Percentiles rank a stretch among this genome's conserved stretches.
These are phyloP conservation scores for Auriscalpium microsporum DNA, from an alignment of 768 basidiomycete genomes.

Conservation along the genomic window DNA sequence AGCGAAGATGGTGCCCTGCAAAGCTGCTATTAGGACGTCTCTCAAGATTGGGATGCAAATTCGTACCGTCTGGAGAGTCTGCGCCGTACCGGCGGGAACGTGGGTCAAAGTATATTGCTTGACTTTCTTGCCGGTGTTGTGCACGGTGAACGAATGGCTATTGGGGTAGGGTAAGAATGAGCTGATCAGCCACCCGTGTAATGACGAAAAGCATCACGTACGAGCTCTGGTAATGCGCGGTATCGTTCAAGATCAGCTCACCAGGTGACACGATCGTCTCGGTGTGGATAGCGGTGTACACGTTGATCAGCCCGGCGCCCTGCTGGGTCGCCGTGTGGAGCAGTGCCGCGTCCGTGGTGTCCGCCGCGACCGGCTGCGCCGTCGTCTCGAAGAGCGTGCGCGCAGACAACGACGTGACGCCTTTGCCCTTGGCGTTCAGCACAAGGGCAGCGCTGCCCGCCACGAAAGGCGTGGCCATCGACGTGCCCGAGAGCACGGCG, in stretches of 20 bases:
- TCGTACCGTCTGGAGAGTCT: too few species aligned
- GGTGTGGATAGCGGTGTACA: slow-evolving; percentile 47
- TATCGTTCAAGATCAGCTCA: slow-evolving; percentile 58
- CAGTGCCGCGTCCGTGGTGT: slow-evolving; percentile 38
- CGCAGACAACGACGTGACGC: not conserved
- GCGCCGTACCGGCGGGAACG: slow-evolving; percentile 48
- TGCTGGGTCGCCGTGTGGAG: slow-evolving; percentile 45
- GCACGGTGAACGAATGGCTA: slow-evolving; percentile 43
- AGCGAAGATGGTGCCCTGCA: too few species aligned
- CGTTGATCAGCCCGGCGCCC: slow-evolving; percentile 42
- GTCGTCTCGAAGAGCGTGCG: slow-evolving; percentile 1
- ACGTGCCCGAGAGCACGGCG: slow-evolving; percentile 36
- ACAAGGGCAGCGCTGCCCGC: slow-evolving; percentile 11
- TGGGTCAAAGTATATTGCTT: slow-evolving; percentile 44
- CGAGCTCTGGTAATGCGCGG: slow-evolving; percentile 40
- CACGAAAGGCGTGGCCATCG: slow-evolving; percentile 26
- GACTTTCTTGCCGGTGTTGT: slow-evolving; percentile 36
- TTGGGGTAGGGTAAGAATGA: too few species aligned
- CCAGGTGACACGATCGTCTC: slow-evolving; percentile 45
- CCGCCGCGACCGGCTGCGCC: not conserved
- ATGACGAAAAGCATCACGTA: slow-evolving; percentile 21
- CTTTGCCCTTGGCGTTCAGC: not conserved
- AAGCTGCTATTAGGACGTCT: too few species aligned
- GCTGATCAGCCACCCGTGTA: not conserved
- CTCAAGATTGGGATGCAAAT: too few species aligned